Evolutionary conservation across 176 grass and related monocot species (phyloP).

Genomic region (Oryza meridionalis): DNA sequence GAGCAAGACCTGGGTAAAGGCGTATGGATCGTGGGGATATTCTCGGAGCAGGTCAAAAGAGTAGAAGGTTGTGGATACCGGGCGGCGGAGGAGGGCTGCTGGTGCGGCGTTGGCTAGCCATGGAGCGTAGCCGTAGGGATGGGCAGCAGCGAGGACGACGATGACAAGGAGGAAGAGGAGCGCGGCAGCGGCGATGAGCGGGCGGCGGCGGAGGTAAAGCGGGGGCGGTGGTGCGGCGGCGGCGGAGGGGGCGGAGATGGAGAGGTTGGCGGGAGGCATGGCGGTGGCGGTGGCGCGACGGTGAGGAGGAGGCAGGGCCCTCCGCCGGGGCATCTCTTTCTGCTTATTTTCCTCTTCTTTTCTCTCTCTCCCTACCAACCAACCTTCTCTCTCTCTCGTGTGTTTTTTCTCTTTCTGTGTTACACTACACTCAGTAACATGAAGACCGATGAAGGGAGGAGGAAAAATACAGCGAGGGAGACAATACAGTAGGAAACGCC

Average conservation of each 20-base stretch:
- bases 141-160: constrained; percentile 13
- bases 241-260: neutral
- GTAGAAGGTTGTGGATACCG: constrained; percentile 50
- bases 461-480: too few species aligned
- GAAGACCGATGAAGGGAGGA: too few species aligned
- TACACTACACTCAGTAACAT: too few species aligned
- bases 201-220: constrained; percentile 14
- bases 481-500: too few species aligned
- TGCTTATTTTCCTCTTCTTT: too few species aligned
- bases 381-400: too few species aligned
- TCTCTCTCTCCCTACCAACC: too few species aligned
- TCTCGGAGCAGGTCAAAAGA: constrained; percentile 78
- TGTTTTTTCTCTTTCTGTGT: too few species aligned
- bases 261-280: constrained; percentile 27
- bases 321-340: constrained; percentile 44
- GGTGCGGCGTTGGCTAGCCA: constrained; percentile 11
- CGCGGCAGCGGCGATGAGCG: neutral
- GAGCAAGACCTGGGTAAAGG: constrained; percentile 71
- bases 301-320: constrained; percentile 24
- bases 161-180: constrained; percentile 18
- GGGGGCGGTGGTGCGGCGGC: neutral
- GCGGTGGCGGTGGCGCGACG: constrained; percentile 22
- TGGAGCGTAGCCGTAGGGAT: constrained; percentile 27
- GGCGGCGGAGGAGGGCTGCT: constrained; percentile 27
- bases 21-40: constrained; percentile 77